These are phyloP conservation scores for Penicillium sp. DNA, from an alignment of 2,329 filamentous ascomycete genomes.

Conservation along the genomic window DNA sequence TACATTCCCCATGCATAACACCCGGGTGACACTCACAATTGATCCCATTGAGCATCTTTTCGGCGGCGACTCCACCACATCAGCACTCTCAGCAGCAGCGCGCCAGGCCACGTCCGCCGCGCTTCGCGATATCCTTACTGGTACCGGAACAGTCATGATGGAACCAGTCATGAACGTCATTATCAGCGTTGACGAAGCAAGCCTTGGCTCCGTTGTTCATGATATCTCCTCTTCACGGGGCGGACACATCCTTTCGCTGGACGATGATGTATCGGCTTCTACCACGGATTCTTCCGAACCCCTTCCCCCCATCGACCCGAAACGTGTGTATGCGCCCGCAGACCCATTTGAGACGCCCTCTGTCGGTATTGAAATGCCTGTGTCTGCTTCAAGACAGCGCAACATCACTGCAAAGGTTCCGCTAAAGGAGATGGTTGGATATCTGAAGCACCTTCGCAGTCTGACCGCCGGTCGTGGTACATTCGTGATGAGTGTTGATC, in stretches of 20 bases:
- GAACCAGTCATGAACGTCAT: slow-evolving; percentile 92
- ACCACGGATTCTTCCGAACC: slow-evolving; percentile 25
- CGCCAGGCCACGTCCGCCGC: slow-evolving; percentile 68
- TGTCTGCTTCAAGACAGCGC: slow-evolving; percentile 48
- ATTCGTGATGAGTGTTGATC: slow-evolving; percentile 72
- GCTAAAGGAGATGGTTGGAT: slow-evolving; percentile 94
- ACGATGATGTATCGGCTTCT: slow-evolving; percentile 45
- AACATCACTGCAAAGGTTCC: slow-evolving; percentile 84
- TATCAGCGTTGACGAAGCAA: slow-evolving; percentile 80
- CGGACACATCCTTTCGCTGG: slow-evolving; percentile 71
- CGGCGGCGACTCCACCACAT: slow-evolving; percentile 65
- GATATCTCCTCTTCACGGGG: slow-evolving; percentile 74
- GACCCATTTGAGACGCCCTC: slow-evolving; percentile 66
- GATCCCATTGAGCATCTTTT: slow-evolving; percentile 66
- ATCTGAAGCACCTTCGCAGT: slow-evolving; percentile 83
- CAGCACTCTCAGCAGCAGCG: slow-evolving; percentile 66
- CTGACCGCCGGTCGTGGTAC: slow-evolving; percentile 82
- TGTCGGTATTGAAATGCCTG: slow-evolving; percentile 24
- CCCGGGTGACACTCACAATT: slow-evolving; percentile 68
- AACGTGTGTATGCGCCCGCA: slow-evolving; percentile 79
- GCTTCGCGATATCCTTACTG: slow-evolving; percentile 55
- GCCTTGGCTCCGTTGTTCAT: slow-evolving; percentile 79
- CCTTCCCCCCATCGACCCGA: slow-evolving; percentile 61
- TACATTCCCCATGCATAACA: slow-evolving; percentile 76
- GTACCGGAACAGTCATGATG: slow-evolving; percentile 63